Evolutionary conservation across 352 stramenopile genomes (phyloP).

Genomic region (Phytophthora pini): DNA sequence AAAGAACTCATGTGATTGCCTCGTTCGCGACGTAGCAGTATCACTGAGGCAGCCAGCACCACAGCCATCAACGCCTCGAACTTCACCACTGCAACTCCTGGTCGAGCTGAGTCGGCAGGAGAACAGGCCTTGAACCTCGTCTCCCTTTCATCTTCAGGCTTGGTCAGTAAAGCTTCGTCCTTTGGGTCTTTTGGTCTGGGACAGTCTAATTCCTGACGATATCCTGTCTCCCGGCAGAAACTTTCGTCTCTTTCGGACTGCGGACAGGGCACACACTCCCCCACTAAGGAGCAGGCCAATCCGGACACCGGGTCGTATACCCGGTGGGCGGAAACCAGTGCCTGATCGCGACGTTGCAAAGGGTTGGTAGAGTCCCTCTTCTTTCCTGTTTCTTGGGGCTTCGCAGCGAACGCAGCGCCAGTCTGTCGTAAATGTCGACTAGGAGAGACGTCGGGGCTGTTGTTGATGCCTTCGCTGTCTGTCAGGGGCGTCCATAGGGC

Average conservation of each 20-base stretch:
- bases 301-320: constrained; percentile 71
- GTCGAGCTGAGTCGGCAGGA: constrained; percentile 43
- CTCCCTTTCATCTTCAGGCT: constrained; percentile 36
- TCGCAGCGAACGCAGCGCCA: constrained; percentile 13
- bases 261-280: constrained; percentile 62
- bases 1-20: constrained; percentile 84
- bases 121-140: constrained; percentile 66
- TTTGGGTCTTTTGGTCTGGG: constrained; percentile 36
- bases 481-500: constrained; percentile 8
- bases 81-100: constrained; percentile 56
- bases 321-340: constrained; percentile 43
- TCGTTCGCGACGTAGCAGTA: constrained; percentile 64
- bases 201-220: constrained; percentile 75
- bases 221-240: constrained; percentile 72
- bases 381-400: background rate
- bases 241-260: constrained; percentile 68
- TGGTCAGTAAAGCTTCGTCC: constrained; percentile 25
- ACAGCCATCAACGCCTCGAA: constrained; percentile 76
- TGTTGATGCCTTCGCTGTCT: background rate
- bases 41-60: constrained; percentile 50
- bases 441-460: background rate
- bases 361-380: constrained; percentile 35
- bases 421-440: constrained; percentile 22
- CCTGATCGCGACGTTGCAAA: constrained; percentile 38
- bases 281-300: constrained; percentile 61